These are phyloP conservation scores for Phytophthora foliorum DNA, from an alignment of 352 stramenopile species.

Conservation along the genomic window DNA sequence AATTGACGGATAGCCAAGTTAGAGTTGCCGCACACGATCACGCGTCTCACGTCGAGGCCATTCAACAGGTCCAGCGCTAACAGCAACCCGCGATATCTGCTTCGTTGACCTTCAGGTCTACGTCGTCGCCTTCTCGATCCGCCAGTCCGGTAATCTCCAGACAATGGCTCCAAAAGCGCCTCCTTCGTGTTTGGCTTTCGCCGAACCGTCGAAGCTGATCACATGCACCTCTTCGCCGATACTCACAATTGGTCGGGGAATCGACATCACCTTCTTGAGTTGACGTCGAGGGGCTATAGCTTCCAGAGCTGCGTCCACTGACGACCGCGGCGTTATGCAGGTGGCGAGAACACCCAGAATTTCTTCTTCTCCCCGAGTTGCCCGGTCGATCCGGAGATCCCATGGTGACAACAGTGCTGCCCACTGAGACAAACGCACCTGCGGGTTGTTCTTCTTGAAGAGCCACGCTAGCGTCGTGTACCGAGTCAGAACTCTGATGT, in stretches of 20 bases:
- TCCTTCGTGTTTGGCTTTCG: neutral
- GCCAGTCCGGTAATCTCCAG: slow-evolving; percentile 11
- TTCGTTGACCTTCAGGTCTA: slow-evolving; percentile 32
- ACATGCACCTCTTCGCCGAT: neutral
- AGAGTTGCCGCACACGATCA: neutral
- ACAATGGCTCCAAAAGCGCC: slow-evolving; percentile 9
- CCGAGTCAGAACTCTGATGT: slow-evolving; percentile 9
- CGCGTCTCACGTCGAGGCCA: neutral
- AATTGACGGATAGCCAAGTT: no score
- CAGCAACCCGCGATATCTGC: no score
- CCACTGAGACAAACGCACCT: slow-evolving; percentile 5
- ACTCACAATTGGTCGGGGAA: neutral
- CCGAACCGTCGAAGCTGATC: slow-evolving; percentile 16
- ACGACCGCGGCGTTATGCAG: neutral
- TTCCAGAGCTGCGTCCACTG: neutral
- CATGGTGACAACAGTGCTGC: neutral
- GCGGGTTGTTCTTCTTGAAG: neutral
- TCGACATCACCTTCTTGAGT: neutral
- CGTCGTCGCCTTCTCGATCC: neutral
- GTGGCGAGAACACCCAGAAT: neutral
- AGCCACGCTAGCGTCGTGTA: slow-evolving; percentile 11
- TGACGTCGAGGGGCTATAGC: neutral
- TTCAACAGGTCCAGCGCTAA: neutral
- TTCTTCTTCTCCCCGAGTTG: neutral
- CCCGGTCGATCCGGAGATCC: neutral